These are phyloP conservation scores for Pichia pseudocactophila DNA, from an alignment of 805 yeast species.

Conservation along the genomic window DNA sequence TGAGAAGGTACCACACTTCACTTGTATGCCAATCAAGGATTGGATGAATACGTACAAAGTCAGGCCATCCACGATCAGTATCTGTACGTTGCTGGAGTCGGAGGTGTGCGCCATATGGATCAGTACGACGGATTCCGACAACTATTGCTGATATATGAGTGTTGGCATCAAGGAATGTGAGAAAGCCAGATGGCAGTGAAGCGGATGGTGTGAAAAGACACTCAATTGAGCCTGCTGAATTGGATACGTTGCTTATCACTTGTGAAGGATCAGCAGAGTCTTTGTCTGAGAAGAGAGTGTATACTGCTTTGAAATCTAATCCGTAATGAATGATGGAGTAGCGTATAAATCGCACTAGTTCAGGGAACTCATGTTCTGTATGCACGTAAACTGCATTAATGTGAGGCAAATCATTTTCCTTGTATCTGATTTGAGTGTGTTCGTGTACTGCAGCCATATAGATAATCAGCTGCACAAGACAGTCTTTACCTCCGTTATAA, in stretches of 20 bases:
- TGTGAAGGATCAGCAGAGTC: background rate
- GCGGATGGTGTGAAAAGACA: conserved; percentile 22
- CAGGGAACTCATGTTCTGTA: conserved; percentile 62
- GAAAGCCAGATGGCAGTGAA: conserved; percentile 50
- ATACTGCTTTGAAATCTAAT: conserved; percentile 33
- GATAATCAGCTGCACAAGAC: conserved; percentile 76
- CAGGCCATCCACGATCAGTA: conserved; percentile 82
- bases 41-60: conserved; percentile 77
- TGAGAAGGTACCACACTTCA: conserved; percentile 71
- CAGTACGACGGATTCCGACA: conserved; percentile 82
- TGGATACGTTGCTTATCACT: background rate
- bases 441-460: conserved; percentile 47
- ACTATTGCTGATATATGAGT: conserved; percentile 61
- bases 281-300: conserved; percentile 2
- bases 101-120: conserved; percentile 67
- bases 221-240: background rate
- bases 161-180: conserved; percentile 43
- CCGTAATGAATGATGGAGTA: conserved; percentile 45
- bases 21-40: conserved; percentile 79
- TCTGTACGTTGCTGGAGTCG: conserved; percentile 67
- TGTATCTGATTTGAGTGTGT: conserved; percentile 12
- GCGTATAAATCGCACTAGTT: conserved; percentile 58
- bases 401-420: background rate
- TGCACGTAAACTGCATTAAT: conserved; percentile 60
- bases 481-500: conserved; percentile 96